Conservation (phyloP, 164 flowering plant species). For the Magnolia officinalis region DNA sequence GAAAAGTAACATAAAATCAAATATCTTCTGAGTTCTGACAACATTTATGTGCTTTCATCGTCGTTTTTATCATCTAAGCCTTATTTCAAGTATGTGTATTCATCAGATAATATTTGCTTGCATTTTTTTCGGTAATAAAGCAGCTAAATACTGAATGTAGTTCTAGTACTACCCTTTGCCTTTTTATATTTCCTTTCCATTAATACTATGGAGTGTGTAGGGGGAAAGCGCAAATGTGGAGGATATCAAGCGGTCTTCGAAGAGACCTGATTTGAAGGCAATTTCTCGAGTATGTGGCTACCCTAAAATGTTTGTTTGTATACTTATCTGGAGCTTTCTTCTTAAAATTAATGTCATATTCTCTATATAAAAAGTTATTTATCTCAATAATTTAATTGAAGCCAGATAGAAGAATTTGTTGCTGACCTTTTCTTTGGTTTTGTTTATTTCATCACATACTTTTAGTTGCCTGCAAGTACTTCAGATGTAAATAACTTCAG, state of each 20-base stretch:
- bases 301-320: not conserved
- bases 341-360: not conserved
- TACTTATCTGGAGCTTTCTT: not conserved
- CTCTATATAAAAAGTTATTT: not conserved
- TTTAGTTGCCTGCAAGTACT: not conserved
- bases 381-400: not conserved
- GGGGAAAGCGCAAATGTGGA: slow-evolving; percentile 6
- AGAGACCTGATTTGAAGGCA: slow-evolving; percentile 43
- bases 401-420: not conserved
- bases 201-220: no score
- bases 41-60: no score
- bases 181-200: no score
- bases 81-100: no score
- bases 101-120: no score
- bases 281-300: slow-evolving; percentile 24
- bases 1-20: no score
- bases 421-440: not conserved
- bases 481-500: not conserved
- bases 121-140: no score
- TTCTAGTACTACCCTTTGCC: no score
- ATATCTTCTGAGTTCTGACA: no score
- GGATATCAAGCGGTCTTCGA: slow-evolving; percentile 33
- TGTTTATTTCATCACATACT: not conserved
- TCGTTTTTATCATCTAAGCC: no score
- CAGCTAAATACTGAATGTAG: no score